These are phyloP conservation scores for Panicum miliaceum DNA, from an alignment of 176 grass and related monocot genomes.

Conservation along the genomic window DNA sequence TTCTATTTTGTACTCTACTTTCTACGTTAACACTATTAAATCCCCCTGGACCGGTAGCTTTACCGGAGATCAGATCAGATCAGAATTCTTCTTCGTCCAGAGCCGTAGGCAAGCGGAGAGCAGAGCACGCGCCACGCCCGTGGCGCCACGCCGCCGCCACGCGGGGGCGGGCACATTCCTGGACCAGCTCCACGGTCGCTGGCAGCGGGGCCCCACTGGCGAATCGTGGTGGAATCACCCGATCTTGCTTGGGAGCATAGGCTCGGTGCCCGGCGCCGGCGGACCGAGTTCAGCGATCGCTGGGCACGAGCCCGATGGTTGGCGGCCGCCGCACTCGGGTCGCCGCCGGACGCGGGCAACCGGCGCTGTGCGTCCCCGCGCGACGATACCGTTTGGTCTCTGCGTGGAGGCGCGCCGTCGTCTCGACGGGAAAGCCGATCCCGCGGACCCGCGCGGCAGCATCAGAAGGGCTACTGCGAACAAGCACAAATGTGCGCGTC, in stretches of 20 bases:
- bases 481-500: not conserved
- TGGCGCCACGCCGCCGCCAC: constrained; percentile 32
- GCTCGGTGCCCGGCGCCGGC: too few relatives aligned
- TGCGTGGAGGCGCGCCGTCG: not conserved
- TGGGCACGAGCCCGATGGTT: too few relatives aligned
- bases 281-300: too few relatives aligned
- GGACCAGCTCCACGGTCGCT: not conserved
- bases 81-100: not conserved
- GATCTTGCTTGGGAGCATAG: too few relatives aligned
- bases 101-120: not conserved
- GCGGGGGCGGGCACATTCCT: not conserved
- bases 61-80: not conserved
- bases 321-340: too few relatives aligned
- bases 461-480: not conserved
- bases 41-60: not conserved
- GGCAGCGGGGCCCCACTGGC: not conserved
- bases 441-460: too few relatives aligned
- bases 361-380: too few relatives aligned
- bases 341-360: too few relatives aligned
- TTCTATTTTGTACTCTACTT: too few relatives aligned
- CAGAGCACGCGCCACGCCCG: constrained; percentile 17
- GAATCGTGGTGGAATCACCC: too few relatives aligned
- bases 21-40: too few relatives aligned
- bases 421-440: not conserved
- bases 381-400: not conserved